Conservation (phyloP, 2,329 filamentous ascomycete genomes). For the Cytospora piceicola region DNA sequence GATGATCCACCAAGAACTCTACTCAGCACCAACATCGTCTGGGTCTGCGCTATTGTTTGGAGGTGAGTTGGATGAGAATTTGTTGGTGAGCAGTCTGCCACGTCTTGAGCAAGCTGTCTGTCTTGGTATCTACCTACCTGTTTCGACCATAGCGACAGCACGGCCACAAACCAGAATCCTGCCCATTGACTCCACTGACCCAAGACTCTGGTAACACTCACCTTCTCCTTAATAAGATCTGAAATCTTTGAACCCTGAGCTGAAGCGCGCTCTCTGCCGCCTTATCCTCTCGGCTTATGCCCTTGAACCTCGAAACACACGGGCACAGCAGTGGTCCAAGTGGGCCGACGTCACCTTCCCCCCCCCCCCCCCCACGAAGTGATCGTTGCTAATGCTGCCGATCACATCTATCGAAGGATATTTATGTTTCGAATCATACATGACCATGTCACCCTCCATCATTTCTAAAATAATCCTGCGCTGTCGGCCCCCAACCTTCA, state of each 20-base stretch:
- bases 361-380: neutral
- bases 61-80: neutral
- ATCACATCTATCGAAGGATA: slow-evolving; percentile 2
- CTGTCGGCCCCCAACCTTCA: slow-evolving; percentile 9
- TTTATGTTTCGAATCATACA: neutral
- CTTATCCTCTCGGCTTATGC: neutral
- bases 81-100: neutral
- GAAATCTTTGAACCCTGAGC: neutral
- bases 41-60: neutral
- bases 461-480: neutral
- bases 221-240: neutral
- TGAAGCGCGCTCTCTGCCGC: neutral
- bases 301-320: neutral
- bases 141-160: neutral
- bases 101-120: neutral
- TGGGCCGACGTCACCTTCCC: neutral
- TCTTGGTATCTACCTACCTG: neutral
- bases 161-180: neutral
- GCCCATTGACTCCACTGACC: neutral
- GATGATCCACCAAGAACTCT: neutral
- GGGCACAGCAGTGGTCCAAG: neutral
- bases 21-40: neutral
- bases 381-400: neutral
- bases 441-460: slow-evolving; percentile 18
- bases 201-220: neutral